These are phyloP conservation scores for Agrostemma githago DNA, from an alignment of 148 eudicot genomes.

Conservation along the genomic window DNA sequence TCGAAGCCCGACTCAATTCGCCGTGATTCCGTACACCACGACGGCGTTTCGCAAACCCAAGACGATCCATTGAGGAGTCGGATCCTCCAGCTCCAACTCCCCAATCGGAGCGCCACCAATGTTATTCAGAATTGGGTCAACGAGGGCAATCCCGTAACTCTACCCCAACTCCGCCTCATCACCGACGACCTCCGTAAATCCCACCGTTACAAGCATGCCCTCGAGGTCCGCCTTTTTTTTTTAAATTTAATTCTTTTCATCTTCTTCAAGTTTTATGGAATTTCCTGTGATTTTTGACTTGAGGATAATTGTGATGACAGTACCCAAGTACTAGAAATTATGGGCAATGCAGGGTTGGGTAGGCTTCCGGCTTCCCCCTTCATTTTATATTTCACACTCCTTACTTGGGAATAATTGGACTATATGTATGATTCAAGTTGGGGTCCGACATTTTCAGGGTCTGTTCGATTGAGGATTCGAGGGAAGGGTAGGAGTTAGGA, in stretches of 20 bases:
- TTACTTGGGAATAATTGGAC: too few species aligned
- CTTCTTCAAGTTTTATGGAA: background rate
- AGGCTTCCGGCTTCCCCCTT: too few species aligned
- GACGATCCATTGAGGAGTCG: constrained; percentile 66
- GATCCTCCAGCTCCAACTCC: constrained; percentile 66
- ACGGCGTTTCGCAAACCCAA: constrained; percentile 22
- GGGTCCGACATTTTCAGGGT: too few species aligned
- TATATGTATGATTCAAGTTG: too few species aligned
- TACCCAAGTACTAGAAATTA: too few species aligned
- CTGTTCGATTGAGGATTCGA: too few species aligned
- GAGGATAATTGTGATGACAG: background rate
- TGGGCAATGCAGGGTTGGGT: too few species aligned
- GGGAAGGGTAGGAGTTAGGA: too few species aligned
- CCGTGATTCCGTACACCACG: constrained; percentile 27
- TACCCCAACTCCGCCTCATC: constrained; percentile 60
- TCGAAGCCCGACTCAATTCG: constrained; percentile 31
- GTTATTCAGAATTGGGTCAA: constrained; percentile 68
- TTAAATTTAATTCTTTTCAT: background rate
- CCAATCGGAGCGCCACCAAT: constrained; percentile 74
- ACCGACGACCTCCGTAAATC: constrained; percentile 54
- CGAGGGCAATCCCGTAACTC: constrained; percentile 53
- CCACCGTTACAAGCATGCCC: constrained; percentile 82
- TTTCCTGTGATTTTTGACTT: background rate
- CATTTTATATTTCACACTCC: too few species aligned
- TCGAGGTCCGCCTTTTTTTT: constrained; percentile 49